Evolutionary conservation across 768 basidiomycete genomes (phyloP).

Genomic region (Coprinopsis strossmayeri): DNA sequence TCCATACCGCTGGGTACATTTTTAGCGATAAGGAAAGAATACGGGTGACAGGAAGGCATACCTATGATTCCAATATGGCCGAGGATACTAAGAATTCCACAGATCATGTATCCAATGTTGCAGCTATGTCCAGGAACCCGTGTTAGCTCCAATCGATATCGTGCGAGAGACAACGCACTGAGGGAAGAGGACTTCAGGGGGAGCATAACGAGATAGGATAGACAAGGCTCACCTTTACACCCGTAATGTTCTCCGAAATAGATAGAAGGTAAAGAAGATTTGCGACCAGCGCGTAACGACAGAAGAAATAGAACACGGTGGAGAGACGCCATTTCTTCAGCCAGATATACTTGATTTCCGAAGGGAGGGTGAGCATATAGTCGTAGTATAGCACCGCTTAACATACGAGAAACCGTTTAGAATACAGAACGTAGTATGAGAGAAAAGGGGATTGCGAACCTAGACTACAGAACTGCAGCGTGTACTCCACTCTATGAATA

Average conservation of each 20-base stretch:
- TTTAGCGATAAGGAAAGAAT: not conserved
- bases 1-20: not conserved
- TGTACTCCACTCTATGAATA: not conserved
- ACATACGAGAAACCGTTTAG: not conserved
- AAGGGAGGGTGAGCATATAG: slow-evolving; percentile 1
- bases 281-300: slow-evolving; percentile 5
- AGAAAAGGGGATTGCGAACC: not conserved
- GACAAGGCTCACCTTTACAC: slow-evolving; percentile 1
- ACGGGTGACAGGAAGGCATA: not conserved
- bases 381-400: slow-evolving; percentile 6
- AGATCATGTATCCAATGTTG: slow-evolving; percentile 5
- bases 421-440: not conserved
- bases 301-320: slow-evolving; percentile 7
- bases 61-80: slow-evolving; percentile 5
- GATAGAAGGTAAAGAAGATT: not conserved
- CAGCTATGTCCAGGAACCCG: not conserved
- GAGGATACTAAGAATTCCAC: slow-evolving; percentile 2
- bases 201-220: not conserved
- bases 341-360: slow-evolving; percentile 9
- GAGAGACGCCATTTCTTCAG: slow-evolving; percentile 2
- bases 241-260: not conserved
- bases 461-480: slow-evolving; percentile 5
- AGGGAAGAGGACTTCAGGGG: no score
- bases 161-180: not conserved
- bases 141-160: not conserved